Evolutionary conservation across 257 asterid genomes (phyloP), one percentile per base, ranked within the genome.

Genomic region (Nemophila menziesii): DNA sequence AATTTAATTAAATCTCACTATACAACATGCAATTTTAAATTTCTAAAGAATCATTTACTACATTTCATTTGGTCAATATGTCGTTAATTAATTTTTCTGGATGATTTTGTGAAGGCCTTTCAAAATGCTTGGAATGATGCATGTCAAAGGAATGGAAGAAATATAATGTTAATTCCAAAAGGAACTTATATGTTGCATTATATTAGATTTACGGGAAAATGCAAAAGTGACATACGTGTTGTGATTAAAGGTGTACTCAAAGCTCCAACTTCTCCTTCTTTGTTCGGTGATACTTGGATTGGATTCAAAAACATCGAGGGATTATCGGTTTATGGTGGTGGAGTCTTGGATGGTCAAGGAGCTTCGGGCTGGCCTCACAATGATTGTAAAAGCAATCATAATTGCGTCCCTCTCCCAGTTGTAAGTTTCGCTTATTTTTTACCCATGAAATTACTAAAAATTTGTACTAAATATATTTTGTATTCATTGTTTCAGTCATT

Each of bases 301-400:
- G 82, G 68, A 8, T 86, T 86, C 48, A 73, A 54, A 5, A 69
- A 72, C 16, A 19, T 86, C n/a, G 41, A 70, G 9, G 16, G 42
- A 14, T 38, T 86, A 56, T 62, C 50, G 12, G 62, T 86, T 13
- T 46, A 56, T 24, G 95, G 96, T 8, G 79, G 93, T 13, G 96
- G 96, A 0, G 36, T 12, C 45, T 66, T 82, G 67, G 92, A 86
- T 26, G 94, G 94, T 4, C 79, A 72, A 48, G 94, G 96, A 8
- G 47, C 33, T 5, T 42, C 50, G 44, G 96, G 86, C 7, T 86
- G 96, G 96, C 50, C 23, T 3, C 72, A 69, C 24, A 82, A 82
- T 52, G 78, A 82, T 40, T 86, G 96, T 51, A 20, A 1, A 1
- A 60, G 0, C n/a, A 82, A 67, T 14, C 50, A 69, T 0, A 5